phyloP scores from a whole-genome alignment of 495 filamentous ascomycete species.

The Aspergillus nidulans region DNA sequence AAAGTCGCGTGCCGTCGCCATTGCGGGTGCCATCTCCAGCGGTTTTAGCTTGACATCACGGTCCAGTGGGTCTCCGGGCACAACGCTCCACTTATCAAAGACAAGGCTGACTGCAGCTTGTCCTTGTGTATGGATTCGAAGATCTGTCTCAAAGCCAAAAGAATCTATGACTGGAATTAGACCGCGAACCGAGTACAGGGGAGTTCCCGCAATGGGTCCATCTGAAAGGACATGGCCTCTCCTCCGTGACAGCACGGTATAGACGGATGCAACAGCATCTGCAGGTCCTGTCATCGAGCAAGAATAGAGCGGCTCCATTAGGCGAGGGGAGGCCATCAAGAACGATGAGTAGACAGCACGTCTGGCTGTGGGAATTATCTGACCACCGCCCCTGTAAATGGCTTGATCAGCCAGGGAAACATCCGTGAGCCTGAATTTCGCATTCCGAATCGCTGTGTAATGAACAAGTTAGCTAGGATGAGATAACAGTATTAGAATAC shows the following conservation, averaged over 20 bases:
- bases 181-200: conserved; percentile 86
- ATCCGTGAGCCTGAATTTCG: conserved; percentile 92
- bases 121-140: conserved; percentile 92
- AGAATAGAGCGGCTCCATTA: conserved; percentile 94
- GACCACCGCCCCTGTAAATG: conserved; percentile 90
- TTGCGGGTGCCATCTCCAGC: conserved; percentile 78
- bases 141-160: conserved; percentile 96
- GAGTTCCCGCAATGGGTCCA: conserved; percentile 90
- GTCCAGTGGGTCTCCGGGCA: conserved; percentile 93
- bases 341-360: conserved; percentile 92
- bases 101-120: conserved; percentile 85
- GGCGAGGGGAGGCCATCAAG: conserved; percentile 89
- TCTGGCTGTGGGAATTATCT: conserved; percentile 93
- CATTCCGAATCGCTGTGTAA: conserved; percentile 80
- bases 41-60: conserved; percentile 75
- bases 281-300: conserved; percentile 91
- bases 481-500: conserved; percentile 27
- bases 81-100: conserved; percentile 92
- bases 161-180: conserved; percentile 93
- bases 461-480: not conserved
- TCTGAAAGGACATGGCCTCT: conserved; percentile 91
- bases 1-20: conserved; percentile 90
- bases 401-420: conserved; percentile 80
- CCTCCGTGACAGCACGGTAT: conserved; percentile 84
- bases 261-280: conserved; percentile 80